Conservation (phyloP, 1,284 basidiomycete species). For the Phylloporus sp. region DNA sequence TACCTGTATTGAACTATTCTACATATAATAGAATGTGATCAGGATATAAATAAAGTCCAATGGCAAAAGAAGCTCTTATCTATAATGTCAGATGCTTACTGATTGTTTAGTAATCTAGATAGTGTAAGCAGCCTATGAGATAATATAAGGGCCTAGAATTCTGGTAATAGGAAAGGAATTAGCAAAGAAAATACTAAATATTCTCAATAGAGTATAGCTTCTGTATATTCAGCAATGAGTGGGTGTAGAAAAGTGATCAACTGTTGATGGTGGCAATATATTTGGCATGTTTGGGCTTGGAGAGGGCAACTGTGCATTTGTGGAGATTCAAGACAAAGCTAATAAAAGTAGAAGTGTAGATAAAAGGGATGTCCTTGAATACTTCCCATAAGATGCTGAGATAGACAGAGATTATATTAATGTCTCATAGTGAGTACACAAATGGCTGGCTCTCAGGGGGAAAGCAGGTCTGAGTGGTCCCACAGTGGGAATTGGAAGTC, state of each 20-base stretch:
- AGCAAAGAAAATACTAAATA: too few relatives aligned
- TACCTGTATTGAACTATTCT: too few relatives aligned
- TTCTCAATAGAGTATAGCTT: too few relatives aligned
- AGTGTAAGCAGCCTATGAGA: too few relatives aligned
- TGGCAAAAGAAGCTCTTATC: too few relatives aligned
- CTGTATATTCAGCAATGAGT: background rate
- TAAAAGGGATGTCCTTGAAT: conserved; percentile 16
- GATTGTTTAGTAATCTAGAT: too few relatives aligned
- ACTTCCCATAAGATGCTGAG: conserved; percentile 37
- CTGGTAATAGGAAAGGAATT: too few relatives aligned
- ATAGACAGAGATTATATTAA: conserved; percentile 22
- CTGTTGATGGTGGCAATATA: background rate
- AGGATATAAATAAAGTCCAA: too few relatives aligned
- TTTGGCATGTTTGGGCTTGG: background rate
- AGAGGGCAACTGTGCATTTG: background rate
- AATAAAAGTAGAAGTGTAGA: conserved; percentile 6
- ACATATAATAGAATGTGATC: too few relatives aligned
- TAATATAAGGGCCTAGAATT: too few relatives aligned
- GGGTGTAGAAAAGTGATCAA: background rate
- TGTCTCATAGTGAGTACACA: background rate
- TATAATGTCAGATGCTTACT: too few relatives aligned
- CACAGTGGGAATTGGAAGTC: background rate
- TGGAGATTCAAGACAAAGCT: conserved; percentile 27
- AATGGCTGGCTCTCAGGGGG: too few relatives aligned
- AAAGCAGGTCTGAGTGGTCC: background rate